Evolutionary conservation across 345 rosid genomes (phyloP), one percentile per base, ranked within the genome.

Genomic region (Populus pruinosa): DNA sequence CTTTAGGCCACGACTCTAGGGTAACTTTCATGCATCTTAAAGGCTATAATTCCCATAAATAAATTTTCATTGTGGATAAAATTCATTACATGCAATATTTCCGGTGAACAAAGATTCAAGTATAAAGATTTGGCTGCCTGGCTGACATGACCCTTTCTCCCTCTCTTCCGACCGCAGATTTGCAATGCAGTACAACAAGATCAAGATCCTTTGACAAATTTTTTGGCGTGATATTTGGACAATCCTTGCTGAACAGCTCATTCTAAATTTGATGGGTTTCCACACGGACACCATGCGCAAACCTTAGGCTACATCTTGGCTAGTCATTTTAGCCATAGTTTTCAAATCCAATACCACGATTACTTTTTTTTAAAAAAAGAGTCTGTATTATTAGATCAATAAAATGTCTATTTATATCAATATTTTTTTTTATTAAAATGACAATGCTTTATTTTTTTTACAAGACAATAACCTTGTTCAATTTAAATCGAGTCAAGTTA

Each of bases 81-180:
- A 38, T 35, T 72, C 61, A 43, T 4, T 35, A 23, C 47, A 18
- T 63, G 10, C 14, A 21, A 21, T 77, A 56, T 36, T 59, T 47
- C 68, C 21, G 44, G 78, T 55, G 12, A 70, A 39, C 62, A 76
- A 74, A 66, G 25, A 47, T 76, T 87, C 82, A 82, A 85, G 72
- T 23, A 21, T 55, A 23, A 62, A 79, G 90, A 83, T 83, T 85
- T 85, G 69, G 87, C 83, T 73, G 85, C 84, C 82, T 85, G 86
- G 44, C 7, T 72, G 90, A 87, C 73, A 82, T 78, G 81, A 77
- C 83, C 17, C 62, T 55, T 81, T 74, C 67, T 73, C 67, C 77
- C 59, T 56, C 66, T 78, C 61, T 56, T 16, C 62, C 82, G 72
- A 73, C 61, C 79, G 59, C 33, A 14, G 74, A 68, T 82, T 77